Evolutionary conservation across 139 green algal species (phyloP).

Genomic region (Chlorella sp.): DNA sequence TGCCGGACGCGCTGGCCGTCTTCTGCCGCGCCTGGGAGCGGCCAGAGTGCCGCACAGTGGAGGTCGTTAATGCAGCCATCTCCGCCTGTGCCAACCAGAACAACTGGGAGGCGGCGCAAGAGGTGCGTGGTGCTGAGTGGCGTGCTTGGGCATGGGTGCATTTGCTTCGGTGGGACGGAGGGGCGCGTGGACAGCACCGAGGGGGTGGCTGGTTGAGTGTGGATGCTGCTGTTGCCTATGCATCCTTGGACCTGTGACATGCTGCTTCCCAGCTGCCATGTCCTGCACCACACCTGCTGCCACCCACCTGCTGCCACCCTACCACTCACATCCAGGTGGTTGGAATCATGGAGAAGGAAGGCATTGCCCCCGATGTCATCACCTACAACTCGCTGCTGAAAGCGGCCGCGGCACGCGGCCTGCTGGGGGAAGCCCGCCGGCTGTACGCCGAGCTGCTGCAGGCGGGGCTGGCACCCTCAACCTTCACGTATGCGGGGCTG

Average conservation of each 20-base stretch:
- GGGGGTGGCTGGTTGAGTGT: too few relatives aligned
- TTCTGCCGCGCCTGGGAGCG: constrained; percentile 36
- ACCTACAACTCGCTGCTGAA: constrained; percentile 64
- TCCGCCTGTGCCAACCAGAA: constrained; percentile 37
- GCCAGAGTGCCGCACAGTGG: constrained; percentile 27
- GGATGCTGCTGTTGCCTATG: too few relatives aligned
- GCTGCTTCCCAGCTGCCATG: background rate
- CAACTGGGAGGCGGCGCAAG: constrained; percentile 41
- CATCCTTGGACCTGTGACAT: too few relatives aligned
- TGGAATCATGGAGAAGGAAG: constrained; percentile 24
- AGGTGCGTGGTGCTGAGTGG: background rate
- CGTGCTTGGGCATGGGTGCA: too few relatives aligned
- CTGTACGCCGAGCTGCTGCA: constrained; percentile 37
- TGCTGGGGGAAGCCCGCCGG: constrained; percentile 24
- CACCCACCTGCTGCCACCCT: background rate
- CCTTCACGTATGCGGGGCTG: constrained; percentile 50
- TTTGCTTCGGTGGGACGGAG: background rate
- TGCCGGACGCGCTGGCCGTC: constrained; percentile 27
- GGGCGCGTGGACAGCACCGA: too few relatives aligned
- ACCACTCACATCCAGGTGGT: background rate
- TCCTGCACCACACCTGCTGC: background rate
- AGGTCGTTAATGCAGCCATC: constrained; percentile 55
- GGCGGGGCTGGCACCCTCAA: constrained; percentile 31
- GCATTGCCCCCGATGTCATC: constrained; percentile 48
- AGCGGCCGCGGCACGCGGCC: constrained; percentile 1